Evolutionary conservation across 2,329 filamentous ascomycete genomes (phyloP), one percentile per base, ranked within the genome.

Genomic region (Daldinia eschscholtzii): DNA sequence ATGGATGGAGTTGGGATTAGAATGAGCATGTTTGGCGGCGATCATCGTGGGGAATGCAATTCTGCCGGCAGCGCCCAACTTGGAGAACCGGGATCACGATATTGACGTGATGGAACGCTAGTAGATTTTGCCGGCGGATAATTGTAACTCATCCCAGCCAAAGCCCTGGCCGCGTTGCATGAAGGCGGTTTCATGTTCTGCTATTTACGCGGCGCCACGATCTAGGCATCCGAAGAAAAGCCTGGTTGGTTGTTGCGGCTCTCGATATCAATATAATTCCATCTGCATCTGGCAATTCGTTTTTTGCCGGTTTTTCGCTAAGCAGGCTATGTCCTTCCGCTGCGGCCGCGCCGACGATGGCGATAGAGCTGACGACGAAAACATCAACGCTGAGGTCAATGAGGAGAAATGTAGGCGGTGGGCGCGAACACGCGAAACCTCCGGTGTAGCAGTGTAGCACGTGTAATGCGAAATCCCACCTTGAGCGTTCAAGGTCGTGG

Each of bases 71-170:
- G 55, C 42, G 23, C 53, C 57, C 41, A 57, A 61, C 50, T 60
- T 62, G 66, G 60, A 59, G 61, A 71, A 60, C 64, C 63, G 67
- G 71, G 69, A 59, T 70, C 33, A 23, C 66, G 63, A 74, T 71
- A 70, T 70, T 73, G 65, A 58, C 44, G 44, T 20, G 46, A 69
- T 67, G 64, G 35, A 61, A 37, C 57, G 26, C 35, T 62, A 42
- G 30, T 48, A 52, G 12, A 71, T 73, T 74, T 70, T 70, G 61
- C 72, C 72, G 72, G 61, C 72, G 72, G 72, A 57, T 74, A 74
- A 74, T 65, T 66, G 60, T 58, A 56, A 26, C 18, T 61, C 10
- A 60, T 28, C 65, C 69, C 56, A 57, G 63, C 26, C 55, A 26
- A 53, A 58, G 53, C 63, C 57, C 61, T 48, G 42, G 23, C 44